A percentile compares a stretch with the other conserved stretches of the same genome.
Evolutionary conservation across 371 early-diverging fungal species (phyloP).

Genomic region (Lichtheimia ornata): DNA sequence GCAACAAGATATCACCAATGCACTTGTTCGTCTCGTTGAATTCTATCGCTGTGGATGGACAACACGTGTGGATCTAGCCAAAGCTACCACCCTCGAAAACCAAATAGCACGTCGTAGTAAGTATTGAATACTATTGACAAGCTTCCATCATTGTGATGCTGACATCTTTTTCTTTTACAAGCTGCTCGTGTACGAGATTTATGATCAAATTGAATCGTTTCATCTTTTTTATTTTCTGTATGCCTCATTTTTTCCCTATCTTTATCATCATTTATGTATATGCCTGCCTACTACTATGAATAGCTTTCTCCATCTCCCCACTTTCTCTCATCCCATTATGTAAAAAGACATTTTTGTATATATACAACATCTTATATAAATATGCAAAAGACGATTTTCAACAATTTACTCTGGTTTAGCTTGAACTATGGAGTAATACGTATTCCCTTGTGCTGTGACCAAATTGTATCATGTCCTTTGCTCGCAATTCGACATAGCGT

Average conservation of each 20-base stretch:
- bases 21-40: conserved; percentile 33
- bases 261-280: conserved; percentile 6
- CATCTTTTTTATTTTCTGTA: conserved; percentile 1
- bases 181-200: not conserved
- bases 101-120: too few species aligned
- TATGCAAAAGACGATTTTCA: conserved; percentile 3
- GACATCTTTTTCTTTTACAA: too few species aligned
- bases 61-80: not conserved
- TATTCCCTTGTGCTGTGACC: conserved; percentile 91
- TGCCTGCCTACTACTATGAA: not conserved
- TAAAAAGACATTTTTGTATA: conserved; percentile 47
- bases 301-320: not conserved
- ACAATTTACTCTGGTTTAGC: conserved; percentile 54
- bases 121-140: too few species aligned
- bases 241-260: conserved; percentile 1
- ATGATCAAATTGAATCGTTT: not conserved
- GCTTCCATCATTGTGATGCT: too few species aligned
- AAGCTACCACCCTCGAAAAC: too few species aligned
- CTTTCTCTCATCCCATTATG: conserved; percentile 13
- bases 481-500: conserved; percentile 81
- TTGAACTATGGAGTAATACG: conserved; percentile 75
- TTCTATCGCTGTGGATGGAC: conserved; percentile 32
- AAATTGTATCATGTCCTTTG: conserved; percentile 85
- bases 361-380: not conserved
- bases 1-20: conserved; percentile 32